Base-by-base conservation (phyloP, 73 alveolate genomes). In the Stentor roeselii region DNA sequence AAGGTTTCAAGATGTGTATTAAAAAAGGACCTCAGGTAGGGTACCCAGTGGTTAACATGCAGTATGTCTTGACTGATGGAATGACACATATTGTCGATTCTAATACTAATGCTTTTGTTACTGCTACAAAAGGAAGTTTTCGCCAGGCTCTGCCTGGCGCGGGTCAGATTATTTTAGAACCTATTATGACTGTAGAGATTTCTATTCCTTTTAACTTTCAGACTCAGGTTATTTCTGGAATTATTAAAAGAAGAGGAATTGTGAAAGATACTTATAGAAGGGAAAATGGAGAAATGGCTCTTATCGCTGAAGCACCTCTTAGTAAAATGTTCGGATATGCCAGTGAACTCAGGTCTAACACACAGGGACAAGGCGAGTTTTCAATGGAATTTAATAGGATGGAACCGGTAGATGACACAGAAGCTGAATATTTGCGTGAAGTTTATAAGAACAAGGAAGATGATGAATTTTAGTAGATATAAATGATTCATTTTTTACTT, bases 331-430 rank as follows among this genome's bases (percentile, higher is more conserved):
- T 95, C 75, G 99, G 99, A 59, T 96, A 93, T 90, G 95, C 98
- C 4, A 93, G 98, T 31, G 99, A 96, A 86, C 84, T 96, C 42
- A 93, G 99, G 85, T 95, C 98, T 1, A 86, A 84, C 38, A 96
- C 99, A 4, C 97, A 93, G 82, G 99, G 99, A 42, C 92, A 93
- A 86, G 99, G 99, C 11, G 99, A 96, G 86, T 96, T 95, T 89
- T 93, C 98, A 39, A 89, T 96, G 96, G 99, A 96, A 90, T 96
- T 67, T 67, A 67, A 2, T 2, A 67, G 80, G 42, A 21, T 67
- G 42, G 80, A 67, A 67, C 80, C 80, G 21, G 80, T 67, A 11
- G 80, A 67, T 21, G 67, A 50, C 6, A 21, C 30, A 50, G 67
- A 50, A 50, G 67, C 67, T 21, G 67, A 6, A 11, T 11, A 11